Evolutionary conservation across 2,329 filamentous ascomycete species (phyloP), one percentile per base, ranked within the genome.

Genomic region (Paecilomyces variotii): DNA sequence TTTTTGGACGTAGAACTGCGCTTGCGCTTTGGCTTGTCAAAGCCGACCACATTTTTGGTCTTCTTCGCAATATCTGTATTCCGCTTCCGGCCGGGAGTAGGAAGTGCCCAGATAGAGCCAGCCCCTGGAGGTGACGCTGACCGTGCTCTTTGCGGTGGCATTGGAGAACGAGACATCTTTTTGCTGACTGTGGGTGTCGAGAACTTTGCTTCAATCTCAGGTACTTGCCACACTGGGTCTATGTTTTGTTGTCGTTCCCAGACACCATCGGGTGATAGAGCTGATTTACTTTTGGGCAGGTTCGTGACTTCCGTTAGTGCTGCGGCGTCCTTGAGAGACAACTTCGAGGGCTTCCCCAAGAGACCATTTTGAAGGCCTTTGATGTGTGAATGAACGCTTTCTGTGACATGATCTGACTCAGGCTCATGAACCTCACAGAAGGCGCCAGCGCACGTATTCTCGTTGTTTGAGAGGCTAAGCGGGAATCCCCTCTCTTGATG

Each of bases 21-120:
- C 39, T 69, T 71, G 27, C 61, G 62, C 30, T 67, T 70, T 60
- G 34, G 57, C 55, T 56, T 64, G 55, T 28, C 55, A 59, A 56
- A 57, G 62, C 58, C 7, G 59, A 67, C 59, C 57, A 61, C 24
- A 61, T 64, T 59, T 35, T 56, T 66, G 49, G 62, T 63, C 57
- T 58, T 68, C 61, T 63, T 65, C 24, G 56, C 51, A 11, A 56
- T 56, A 59, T 67, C 58, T 51, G 68, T 61, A 57, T 67, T 62
- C 58, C 67, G 56, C 60, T 65, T 64, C 14, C 61, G 57, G 4
- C 59, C 57, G 11, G 57, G 57, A 19, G 59, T 58, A 53, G 68
- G 69, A 56, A 72, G 57, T 49, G 72, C 70, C 75, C 75, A 78
- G 14, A 77, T 56, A 10, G 74, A 77, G 19, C 67, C 65, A 34